Conservation (phyloP, 1,284 basidiomycete species). For the Marasmius tenuissimus region DNA sequence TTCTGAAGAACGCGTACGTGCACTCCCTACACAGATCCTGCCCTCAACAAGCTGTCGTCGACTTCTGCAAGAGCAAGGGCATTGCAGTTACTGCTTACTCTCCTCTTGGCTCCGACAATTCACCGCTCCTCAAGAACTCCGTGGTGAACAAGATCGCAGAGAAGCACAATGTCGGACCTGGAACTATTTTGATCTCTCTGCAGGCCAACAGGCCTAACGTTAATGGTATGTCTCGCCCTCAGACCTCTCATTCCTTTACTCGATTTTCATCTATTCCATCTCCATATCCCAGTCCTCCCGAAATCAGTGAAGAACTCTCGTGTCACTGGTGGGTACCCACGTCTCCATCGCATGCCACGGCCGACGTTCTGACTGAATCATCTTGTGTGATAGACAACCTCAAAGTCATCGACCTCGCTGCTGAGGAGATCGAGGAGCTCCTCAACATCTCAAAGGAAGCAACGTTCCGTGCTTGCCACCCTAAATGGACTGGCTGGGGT, state of each 20-base stretch:
- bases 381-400: constrained; percentile 41
- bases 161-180: constrained; percentile 15
- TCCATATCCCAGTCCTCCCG: constrained; percentile 45
- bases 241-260: constrained; percentile 2
- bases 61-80: constrained; percentile 58
- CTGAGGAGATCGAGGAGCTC: constrained; percentile 57
- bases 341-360: background rate
- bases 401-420: constrained; percentile 54
- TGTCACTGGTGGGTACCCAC: constrained; percentile 42
- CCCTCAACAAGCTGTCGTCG: constrained; percentile 62
- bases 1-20: no score
- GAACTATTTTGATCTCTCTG: constrained; percentile 63
- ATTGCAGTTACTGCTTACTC: constrained; percentile 77
- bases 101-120: constrained; percentile 75
- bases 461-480: constrained; percentile 63
- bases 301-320: constrained; percentile 65
- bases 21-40: constrained; percentile 44
- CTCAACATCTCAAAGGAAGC: constrained; percentile 53
- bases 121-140: constrained; percentile 65
- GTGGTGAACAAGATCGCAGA: constrained; percentile 32
- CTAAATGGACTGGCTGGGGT: constrained; percentile 64
- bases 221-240: constrained; percentile 36
- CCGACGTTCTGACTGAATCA: background rate
- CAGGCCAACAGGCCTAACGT: constrained; percentile 63
- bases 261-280: background rate